Base-by-base conservation (phyloP, 2,329 filamentous ascomycete species). In the Pseudomassariella vexata region DNA sequence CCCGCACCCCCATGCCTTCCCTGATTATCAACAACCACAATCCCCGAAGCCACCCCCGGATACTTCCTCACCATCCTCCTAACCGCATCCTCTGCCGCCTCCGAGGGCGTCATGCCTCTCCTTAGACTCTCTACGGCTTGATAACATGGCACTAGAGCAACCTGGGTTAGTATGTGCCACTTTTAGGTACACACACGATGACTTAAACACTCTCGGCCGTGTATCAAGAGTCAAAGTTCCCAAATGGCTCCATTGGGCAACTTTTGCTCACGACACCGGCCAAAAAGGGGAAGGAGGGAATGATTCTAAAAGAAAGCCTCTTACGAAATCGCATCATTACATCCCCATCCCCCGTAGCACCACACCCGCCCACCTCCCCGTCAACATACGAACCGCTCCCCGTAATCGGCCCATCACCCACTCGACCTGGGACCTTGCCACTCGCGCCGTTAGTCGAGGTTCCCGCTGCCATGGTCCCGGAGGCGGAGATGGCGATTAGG, bases 91-190 rank as follows among this genome's bases (percentile, higher is more conserved):
- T 68, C 60, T 0, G 71, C 71, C 0, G 71, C 70, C 19, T 62
- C 56, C 5, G 46, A 53, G 0, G 71, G 68, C 0, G 49, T 49
- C 61, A 74, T 63, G 2, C 70, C 70, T 2, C 46, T 50, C 9
- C 71, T 56, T 47, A 76, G 37, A 36, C 56, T 73, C 53, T 76
- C 71, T 1, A 76, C 63, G 2, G 70, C 71, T 44, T 75, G 71
- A 42, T 75, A 75, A 45, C 71, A 76, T 0, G 71, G 71, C 16
- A 75, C n/a, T n/a, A n/a, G n/a, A n/a, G n/a, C n/a, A n/a, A n/a
- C n/a, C n/a, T n/a, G n/a, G n/a, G n/a, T n/a, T n/a, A n/a, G n/a
- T n/a, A n/a, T n/a, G n/a, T n/a, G n/a, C n/a, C n/a, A n/a, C n/a
- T n/a, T n/a, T n/a, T n/a, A n/a, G n/a, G n/a, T n/a, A n/a, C n/a